Conservation (phyloP, 2,329 filamentous ascomycete genomes). For the Botrytis porri region DNA sequence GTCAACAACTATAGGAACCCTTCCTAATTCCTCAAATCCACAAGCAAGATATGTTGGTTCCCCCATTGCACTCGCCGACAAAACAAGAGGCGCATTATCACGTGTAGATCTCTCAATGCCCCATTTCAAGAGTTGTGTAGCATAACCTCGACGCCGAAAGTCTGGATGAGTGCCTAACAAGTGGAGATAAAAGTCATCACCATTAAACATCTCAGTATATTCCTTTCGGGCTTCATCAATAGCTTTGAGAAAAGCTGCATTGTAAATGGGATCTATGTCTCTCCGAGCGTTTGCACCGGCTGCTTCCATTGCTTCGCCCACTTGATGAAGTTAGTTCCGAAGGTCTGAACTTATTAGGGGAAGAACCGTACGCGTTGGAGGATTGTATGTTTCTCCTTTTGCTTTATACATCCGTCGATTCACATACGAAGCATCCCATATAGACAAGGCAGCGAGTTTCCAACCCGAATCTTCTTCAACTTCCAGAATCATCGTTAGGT, state of each 20-base stretch:
- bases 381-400: background rate
- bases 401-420: background rate
- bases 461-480: background rate
- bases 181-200: background rate
- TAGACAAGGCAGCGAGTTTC: background rate
- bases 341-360: background rate
- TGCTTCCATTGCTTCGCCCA: background rate
- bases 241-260: background rate
- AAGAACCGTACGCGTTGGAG: background rate
- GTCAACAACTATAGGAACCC: background rate
- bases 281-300: background rate
- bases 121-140: background rate
- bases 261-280: background rate
- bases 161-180: constrained; percentile 7
- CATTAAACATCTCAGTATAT: background rate
- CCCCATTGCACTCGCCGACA: background rate
- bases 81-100: constrained; percentile 5
- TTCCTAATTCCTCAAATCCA: background rate
- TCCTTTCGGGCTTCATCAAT: background rate
- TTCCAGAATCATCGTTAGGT: background rate
- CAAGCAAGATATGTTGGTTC: background rate
- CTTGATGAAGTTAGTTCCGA: background rate
- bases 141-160: constrained; percentile 9
- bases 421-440: constrained; percentile 5
- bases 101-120: constrained; percentile 9